Conservation (phyloP, 179 eudicot species). For the Amaranthus tricolor region DNA sequence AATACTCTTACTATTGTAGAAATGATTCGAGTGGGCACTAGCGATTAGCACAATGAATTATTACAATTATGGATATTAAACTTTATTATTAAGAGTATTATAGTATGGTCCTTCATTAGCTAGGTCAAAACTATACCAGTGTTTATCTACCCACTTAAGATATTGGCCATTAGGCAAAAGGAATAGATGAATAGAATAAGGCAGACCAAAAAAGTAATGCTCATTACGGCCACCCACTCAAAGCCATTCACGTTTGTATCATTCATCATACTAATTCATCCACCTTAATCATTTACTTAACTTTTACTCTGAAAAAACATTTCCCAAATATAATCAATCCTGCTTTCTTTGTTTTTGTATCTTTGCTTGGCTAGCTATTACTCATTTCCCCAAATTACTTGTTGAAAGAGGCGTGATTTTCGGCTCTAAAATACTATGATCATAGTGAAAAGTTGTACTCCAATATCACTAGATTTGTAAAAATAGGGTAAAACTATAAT, state of each 20-base stretch:
- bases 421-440: slow-evolving; percentile 20
- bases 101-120: slow-evolving; percentile 16
- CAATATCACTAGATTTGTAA: too few relatives aligned
- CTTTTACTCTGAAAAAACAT: slow-evolving; percentile 11
- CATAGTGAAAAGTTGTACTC: background rate
- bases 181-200: slow-evolving; percentile 3
- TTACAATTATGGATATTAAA: background rate
- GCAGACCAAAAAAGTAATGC: slow-evolving; percentile 5
- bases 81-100: background rate
- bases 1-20: background rate
- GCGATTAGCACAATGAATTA: slow-evolving; percentile 18
- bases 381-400: background rate
- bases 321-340: slow-evolving; percentile 6
- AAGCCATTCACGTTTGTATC: slow-evolving; percentile 11
- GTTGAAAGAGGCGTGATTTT: slow-evolving; percentile 25
- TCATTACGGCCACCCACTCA: background rate
- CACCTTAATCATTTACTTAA: slow-evolving; percentile 27
- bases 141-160: slow-evolving; percentile 18
- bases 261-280: slow-evolving; percentile 1
- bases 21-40: slow-evolving; percentile 14
- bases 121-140: slow-evolving; percentile 11
- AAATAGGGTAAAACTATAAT: too few relatives aligned
- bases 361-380: background rate
- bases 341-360: background rate
- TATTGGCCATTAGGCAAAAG: slow-evolving; percentile 22